Evolutionary conservation across 164 flowering plant species (phyloP).

Genomic region (Berberis thunbergii): DNA sequence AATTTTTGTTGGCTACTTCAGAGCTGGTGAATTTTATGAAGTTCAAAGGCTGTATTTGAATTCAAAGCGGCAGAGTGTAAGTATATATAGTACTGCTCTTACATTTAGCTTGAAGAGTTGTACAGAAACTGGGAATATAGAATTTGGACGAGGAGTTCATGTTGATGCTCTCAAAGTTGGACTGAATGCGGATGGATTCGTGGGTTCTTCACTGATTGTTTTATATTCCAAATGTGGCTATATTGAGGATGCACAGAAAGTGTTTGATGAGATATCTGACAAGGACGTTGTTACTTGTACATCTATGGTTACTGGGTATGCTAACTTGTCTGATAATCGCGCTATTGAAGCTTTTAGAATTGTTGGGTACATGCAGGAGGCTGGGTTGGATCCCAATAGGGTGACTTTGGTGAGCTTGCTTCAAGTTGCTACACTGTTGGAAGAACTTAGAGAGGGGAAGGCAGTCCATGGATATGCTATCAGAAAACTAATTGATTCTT

Average conservation of each 20-base stretch:
- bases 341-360: conserved; percentile 30
- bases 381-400: conserved; percentile 40
- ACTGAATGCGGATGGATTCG: conserved; percentile 26
- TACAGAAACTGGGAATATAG: conserved; percentile 19
- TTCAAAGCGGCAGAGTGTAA: conserved; percentile 24
- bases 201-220: conserved; percentile 33
- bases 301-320: conserved; percentile 40
- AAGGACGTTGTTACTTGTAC: conserved; percentile 46
- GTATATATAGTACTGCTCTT: conserved; percentile 28
- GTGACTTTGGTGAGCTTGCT: conserved; percentile 56
- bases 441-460: conserved; percentile 23
- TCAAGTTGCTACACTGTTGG: conserved; percentile 33
- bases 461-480: conserved; percentile 40
- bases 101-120: conserved; percentile 42
- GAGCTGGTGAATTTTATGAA: conserved; percentile 27
- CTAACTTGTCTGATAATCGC: conserved; percentile 18
- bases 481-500: conserved; percentile 31
- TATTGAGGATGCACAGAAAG: conserved; percentile 24
- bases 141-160: conserved; percentile 43
- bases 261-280: conserved; percentile 40
- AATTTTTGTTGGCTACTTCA: conserved; percentile 33
- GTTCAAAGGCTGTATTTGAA: conserved; percentile 28
- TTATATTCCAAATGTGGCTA: conserved; percentile 27
- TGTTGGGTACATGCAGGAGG: conserved; percentile 29
- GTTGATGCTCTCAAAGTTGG: conserved; percentile 38